phyloP scores from a whole-genome alignment of 768 basidiomycete species.

The Tricholoma sp. region DNA sequence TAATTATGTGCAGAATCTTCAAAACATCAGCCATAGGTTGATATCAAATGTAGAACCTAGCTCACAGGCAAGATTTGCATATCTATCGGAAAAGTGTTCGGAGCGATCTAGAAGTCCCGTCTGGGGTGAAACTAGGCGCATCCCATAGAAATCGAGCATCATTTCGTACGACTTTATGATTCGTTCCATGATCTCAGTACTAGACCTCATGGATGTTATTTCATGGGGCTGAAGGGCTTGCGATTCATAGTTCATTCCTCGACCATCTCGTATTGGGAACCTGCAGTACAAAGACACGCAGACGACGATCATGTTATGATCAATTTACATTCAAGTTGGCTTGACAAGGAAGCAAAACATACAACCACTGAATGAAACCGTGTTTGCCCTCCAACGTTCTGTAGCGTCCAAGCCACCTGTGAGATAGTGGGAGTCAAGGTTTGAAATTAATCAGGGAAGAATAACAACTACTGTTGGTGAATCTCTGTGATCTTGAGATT shows the following conservation, averaged over 20 bases:
- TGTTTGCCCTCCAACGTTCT: slow-evolving; percentile 60
- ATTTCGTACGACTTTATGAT: slow-evolving; percentile 58
- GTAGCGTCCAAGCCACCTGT: slow-evolving; percentile 64
- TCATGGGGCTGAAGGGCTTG: slow-evolving; percentile 67
- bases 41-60: slow-evolving; percentile 13
- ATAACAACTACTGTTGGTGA: slow-evolving; percentile 44
- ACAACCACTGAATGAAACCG: slow-evolving; percentile 79
- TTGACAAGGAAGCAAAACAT: slow-evolving; percentile 22
- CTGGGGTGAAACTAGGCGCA: slow-evolving; percentile 52
- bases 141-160: slow-evolving; percentile 81
- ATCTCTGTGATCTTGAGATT: slow-evolving; percentile 57
- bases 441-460: background rate
- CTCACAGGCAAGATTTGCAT: slow-evolving; percentile 64
- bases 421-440: background rate
- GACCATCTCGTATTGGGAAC: slow-evolving; percentile 64
- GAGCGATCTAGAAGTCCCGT: slow-evolving; percentile 57
- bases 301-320: background rate
- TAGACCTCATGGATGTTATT: slow-evolving; percentile 47
- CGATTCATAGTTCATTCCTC: slow-evolving; percentile 65
- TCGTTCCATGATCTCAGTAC: slow-evolving; percentile 42
- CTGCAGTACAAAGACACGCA: slow-evolving; percentile 24
- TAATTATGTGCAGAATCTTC: slow-evolving; percentile 72
- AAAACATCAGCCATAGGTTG: background rate
- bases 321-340: background rate
- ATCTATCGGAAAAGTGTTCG: slow-evolving; percentile 46